A percentile compares a stretch with the other conserved stretches of the same genome.
These are phyloP conservation scores for Dactylorhiza incarnata DNA, from an alignment of 106 monocot species.

Conservation along the genomic window DNA sequence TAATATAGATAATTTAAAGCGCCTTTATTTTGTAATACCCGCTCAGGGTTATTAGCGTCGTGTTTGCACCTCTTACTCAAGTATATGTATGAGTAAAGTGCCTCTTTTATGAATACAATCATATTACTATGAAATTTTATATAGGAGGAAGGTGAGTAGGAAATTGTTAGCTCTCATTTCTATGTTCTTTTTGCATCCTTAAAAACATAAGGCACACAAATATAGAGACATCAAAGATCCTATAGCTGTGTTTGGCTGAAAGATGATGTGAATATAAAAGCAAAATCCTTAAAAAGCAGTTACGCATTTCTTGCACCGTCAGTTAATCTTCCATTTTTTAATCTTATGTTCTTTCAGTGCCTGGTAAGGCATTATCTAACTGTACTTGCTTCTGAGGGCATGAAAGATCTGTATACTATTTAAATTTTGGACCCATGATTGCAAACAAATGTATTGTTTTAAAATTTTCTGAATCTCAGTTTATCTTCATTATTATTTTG, in stretches of 20 bases:
- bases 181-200: neutral
- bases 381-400: neutral
- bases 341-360: neutral
- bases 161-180: neutral
- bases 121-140: neutral
- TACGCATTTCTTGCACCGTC: neutral
- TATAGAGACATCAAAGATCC: neutral
- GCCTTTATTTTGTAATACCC: no score
- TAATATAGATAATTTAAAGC: no score
- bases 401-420: neutral
- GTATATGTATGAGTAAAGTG: no score
- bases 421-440: neutral
- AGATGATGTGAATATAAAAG: neutral
- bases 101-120: no score
- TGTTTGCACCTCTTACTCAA: no score
- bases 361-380: neutral
- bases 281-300: neutral
- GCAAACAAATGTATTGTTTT: neutral
- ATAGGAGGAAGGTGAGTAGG: neutral
- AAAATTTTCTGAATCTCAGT: neutral
- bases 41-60: no score
- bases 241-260: neutral
- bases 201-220: neutral
- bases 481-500: neutral
- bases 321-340: neutral